A percentile compares a stretch with the other conserved stretches of the same genome.
Evolutionary conservation across 2,329 filamentous ascomycete genomes (phyloP).

Genomic region (Curvularia sp.): DNA sequence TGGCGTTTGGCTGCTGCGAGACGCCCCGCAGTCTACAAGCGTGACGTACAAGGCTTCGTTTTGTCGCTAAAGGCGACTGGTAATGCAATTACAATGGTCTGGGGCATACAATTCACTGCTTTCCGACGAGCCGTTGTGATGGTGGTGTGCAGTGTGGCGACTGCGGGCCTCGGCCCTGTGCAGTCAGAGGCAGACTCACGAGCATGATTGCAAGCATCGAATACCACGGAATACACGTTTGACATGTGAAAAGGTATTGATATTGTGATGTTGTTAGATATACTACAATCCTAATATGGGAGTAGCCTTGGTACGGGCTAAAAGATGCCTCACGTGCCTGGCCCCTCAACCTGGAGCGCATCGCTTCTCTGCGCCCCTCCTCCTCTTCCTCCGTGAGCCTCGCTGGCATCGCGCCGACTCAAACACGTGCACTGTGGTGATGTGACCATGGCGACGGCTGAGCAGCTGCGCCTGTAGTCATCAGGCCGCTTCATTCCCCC

Average conservation of each 20-base stretch:
- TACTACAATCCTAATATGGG: conserved; percentile 1
- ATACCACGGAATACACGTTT: not conserved
- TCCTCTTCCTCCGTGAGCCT: conserved; percentile 8
- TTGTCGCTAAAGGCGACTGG: not conserved
- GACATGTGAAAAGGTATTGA: not conserved
- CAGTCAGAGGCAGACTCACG: not conserved
- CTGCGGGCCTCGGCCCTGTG: not conserved
- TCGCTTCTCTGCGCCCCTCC: conserved; percentile 1
- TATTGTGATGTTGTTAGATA: conserved; percentile 3
- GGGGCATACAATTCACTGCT: too few relatives aligned
- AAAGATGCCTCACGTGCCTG: not conserved
- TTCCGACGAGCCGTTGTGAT: not conserved
- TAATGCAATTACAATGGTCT: too few relatives aligned
- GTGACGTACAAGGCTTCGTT: not conserved
- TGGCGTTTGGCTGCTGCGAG: not conserved
- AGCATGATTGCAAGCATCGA: not conserved
- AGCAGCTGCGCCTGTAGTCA: conserved; percentile 25
- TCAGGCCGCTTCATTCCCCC: conserved; percentile 14
- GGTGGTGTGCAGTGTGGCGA: not conserved
- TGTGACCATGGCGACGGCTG: conserved; percentile 22
- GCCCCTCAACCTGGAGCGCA: conserved; percentile 2
- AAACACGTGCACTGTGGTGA: conserved; percentile 8
- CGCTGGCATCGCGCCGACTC: conserved; percentile 5
- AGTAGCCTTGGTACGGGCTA: conserved; percentile 4
- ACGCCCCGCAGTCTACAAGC: not conserved